A percentile compares a stretch with the other conserved stretches of the same genome.
Evolutionary conservation across 2,329 filamentous ascomycete species (phyloP).

Genomic region (Pseudogymnoascus sp.): DNA sequence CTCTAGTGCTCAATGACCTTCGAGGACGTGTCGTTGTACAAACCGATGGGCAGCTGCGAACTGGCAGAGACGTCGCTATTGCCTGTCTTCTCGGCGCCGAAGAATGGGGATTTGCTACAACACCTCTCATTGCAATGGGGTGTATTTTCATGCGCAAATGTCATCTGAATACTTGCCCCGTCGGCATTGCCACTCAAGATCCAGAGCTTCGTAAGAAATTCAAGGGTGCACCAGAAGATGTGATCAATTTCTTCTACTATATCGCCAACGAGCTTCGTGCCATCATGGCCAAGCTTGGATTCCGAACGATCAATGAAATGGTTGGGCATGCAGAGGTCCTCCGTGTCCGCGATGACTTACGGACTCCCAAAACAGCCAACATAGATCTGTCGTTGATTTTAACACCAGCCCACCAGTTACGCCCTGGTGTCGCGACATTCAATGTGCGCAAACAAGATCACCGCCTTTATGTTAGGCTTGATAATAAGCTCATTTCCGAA

Average conservation of each 20-base stretch:
- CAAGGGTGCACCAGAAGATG: constrained; percentile 83
- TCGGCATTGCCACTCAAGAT: constrained; percentile 93
- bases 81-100: constrained; percentile 95
- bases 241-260: constrained; percentile 99
- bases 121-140: constrained; percentile 91
- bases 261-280: constrained; percentile 91
- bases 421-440: constrained; percentile 90
- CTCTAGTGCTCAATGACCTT: constrained; percentile 88
- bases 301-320: constrained; percentile 97
- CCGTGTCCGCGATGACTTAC: constrained; percentile 79
- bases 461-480: constrained; percentile 81
- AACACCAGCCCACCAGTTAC: constrained; percentile 90
- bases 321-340: constrained; percentile 85
- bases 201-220: constrained; percentile 94
- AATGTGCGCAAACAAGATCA: constrained; percentile 98
- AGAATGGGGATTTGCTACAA: constrained; percentile 94
- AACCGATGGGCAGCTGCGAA: constrained; percentile 89
- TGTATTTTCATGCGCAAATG: constrained; percentile 92
- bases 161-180: constrained; percentile 68
- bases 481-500: constrained; percentile 96
- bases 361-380: constrained; percentile 82
- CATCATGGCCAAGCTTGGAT: constrained; percentile 93
- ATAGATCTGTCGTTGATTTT: constrained; percentile 89
- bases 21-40: constrained; percentile 93
- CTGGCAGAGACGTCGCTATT: constrained; percentile 87